Percentiles rank a stretch among this genome's conserved stretches.
Conservation (phyloP, 2,329 filamentous ascomycete genomes). For the Hypoxylon rubiginosum region DNA sequence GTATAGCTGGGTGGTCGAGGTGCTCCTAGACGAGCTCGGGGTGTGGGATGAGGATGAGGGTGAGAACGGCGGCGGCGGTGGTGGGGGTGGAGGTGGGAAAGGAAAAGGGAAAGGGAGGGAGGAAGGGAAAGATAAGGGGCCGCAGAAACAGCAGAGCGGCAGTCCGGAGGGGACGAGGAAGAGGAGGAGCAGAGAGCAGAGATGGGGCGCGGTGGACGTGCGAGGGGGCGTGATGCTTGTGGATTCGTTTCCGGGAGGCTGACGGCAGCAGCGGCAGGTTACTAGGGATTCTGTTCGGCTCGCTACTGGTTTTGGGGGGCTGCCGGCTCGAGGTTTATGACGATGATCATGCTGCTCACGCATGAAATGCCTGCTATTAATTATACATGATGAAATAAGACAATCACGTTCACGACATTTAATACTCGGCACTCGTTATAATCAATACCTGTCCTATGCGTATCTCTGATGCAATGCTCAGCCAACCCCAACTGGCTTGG, state of each 20-base stretch:
- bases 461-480: not conserved
- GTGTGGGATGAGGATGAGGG: constrained; percentile 55
- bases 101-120: constrained; percentile 9
- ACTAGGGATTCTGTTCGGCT: constrained; percentile 44
- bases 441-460: not conserved
- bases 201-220: constrained; percentile 66
- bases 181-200: constrained; percentile 61
- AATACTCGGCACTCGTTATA: not conserved
- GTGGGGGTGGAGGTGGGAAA: not conserved
- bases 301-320: constrained; percentile 54
- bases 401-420: not conserved
- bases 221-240: constrained; percentile 55
- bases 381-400: not conserved
- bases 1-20: constrained; percentile 63
- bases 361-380: not conserved
- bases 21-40: constrained; percentile 65
- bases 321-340: constrained; percentile 23
- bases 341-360: not conserved
- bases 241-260: constrained; percentile 53
- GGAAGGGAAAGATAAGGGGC: constrained; percentile 26
- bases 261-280: constrained; percentile 9
- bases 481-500: not conserved
- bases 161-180: too few species aligned
- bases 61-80: not conserved
- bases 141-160: too few species aligned